Evolutionary conservation across 2,329 filamentous ascomycete species (phyloP).

Genomic region (Helotiales sp.): DNA sequence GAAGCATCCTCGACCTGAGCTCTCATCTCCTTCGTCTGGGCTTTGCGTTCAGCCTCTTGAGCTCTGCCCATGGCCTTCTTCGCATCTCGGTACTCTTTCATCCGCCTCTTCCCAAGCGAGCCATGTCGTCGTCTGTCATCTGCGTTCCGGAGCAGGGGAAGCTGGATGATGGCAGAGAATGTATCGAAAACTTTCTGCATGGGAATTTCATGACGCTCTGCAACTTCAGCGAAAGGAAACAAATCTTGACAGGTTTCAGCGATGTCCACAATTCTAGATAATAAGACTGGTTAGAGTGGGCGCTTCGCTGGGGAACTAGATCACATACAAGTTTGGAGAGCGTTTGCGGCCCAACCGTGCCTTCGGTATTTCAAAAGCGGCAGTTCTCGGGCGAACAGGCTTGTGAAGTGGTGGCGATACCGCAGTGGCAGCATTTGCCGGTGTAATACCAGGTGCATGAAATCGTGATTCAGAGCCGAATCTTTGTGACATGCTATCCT

Average conservation of each 20-base stretch:
- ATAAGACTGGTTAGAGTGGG: slow-evolving; percentile 36
- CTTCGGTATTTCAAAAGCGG: slow-evolving; percentile 19
- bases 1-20: slow-evolving; percentile 19
- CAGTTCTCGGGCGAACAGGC: background rate
- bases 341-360: slow-evolving; percentile 22
- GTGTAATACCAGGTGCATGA: background rate
- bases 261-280: slow-evolving; percentile 53
- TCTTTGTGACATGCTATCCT: background rate
- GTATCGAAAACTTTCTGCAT: slow-evolving; percentile 53
- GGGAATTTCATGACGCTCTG: slow-evolving; percentile 50
- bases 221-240: slow-evolving; percentile 54
- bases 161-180: slow-evolving; percentile 54
- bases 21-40: slow-evolving; percentile 20
- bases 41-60: slow-evolving; percentile 34
- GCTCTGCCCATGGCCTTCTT: slow-evolving; percentile 48
- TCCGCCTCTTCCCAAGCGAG: slow-evolving; percentile 47
- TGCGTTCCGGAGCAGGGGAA: slow-evolving; percentile 53
- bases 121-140: slow-evolving; percentile 51
- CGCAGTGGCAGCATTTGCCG: slow-evolving; percentile 2
- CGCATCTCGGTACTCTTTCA: slow-evolving; percentile 49
- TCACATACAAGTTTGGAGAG: slow-evolving; percentile 37
- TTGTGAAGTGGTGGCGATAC: background rate
- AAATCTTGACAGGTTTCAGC: slow-evolving; percentile 53
- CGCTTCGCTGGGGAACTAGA: background rate
- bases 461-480: background rate